Base-by-base conservation (phyloP, 495 filamentous ascomycete species). In the Delitschia confertaspora region DNA sequence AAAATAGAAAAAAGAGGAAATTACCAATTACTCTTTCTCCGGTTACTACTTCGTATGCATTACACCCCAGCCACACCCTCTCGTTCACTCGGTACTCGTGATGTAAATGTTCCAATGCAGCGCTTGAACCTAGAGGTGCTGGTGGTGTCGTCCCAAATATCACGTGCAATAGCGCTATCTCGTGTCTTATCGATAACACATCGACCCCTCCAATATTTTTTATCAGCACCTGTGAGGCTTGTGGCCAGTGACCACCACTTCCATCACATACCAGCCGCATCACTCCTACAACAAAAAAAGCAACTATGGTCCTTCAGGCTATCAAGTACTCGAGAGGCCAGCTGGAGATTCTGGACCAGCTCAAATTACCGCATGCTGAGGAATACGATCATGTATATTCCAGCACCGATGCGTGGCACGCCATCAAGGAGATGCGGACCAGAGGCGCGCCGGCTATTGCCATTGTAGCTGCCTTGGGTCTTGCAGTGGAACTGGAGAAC, bases 361-460 rank as follows among this genome's bases (percentile, higher is more conserved):
- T 96, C 27, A 73, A 75, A 57, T 72, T 98, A 10, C 91, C 91
- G n/a, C 87, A 94, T 53, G 72, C 83, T 49, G 78, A 83, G 57
- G 70, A 79, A 52, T 96, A 86, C 55, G 79, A 91, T 45, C 57
- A 77, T 26, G 77, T 98, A 36, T 67, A 62, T 10, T 82, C 79
- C 9, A 74, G 76, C 50, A 72, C 87, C 51, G 84, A 95, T 65
- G 91, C 83, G 11, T 96, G 88, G 73, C 74, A 88, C 61, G 85
- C 86, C 36, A 98, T 98, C 60, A 83, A 83, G 59, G 73, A 83
- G 14, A 98, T 98, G 91, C 78, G 86, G 44, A 89, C 95, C 17
- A 75, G 87, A 62, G 86, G 91, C 21, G 91, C 91, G 9, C 91
- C 91, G 14, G 91, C 93, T 29, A 98, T 98, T 57, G 91, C 93